Evolutionary conservation across 1,139 yeast species (phyloP).

Genomic region (Komagataea norvegica): DNA sequence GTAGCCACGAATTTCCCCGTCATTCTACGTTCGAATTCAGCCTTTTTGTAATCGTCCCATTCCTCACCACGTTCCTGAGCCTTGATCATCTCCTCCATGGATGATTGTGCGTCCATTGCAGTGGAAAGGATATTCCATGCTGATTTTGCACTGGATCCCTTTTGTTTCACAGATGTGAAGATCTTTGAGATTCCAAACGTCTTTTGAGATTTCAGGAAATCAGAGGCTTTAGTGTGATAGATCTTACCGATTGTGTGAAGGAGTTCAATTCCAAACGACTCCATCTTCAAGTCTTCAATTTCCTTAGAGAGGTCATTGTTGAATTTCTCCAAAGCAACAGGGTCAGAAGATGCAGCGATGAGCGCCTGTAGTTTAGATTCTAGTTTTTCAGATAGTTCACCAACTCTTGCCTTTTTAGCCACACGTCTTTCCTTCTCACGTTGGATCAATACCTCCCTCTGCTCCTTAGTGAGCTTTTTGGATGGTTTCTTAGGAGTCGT

Average conservation of each 20-base stretch:
- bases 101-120: constrained; percentile 70
- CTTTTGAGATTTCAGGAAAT: constrained; percentile 54
- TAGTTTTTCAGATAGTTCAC: constrained; percentile 46
- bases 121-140: constrained; percentile 63
- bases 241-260: constrained; percentile 67
- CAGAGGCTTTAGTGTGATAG: constrained; percentile 54
- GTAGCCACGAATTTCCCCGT: constrained; percentile 73
- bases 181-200: constrained; percentile 63
- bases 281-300: constrained; percentile 70
- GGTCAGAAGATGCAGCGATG: constrained; percentile 28
- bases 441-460: constrained; percentile 49
- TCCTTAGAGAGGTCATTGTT: constrained; percentile 45
- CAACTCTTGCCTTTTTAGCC: constrained; percentile 51
- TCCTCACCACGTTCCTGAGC: constrained; percentile 47
- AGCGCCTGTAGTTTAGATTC: constrained; percentile 37
- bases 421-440: constrained; percentile 52
- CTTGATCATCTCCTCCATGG: constrained; percentile 64
- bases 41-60: constrained; percentile 48
- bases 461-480: constrained; percentile 41
- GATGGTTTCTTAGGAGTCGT: constrained; percentile 6
- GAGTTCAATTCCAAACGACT: constrained; percentile 75
- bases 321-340: constrained; percentile 34
- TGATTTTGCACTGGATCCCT: constrained; percentile 66
- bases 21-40: constrained; percentile 59
- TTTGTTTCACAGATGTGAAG: constrained; percentile 66